Evolutionary conservation across 495 filamentous ascomycete genomes (phyloP).

Genomic region (Xylaria acuta): DNA sequence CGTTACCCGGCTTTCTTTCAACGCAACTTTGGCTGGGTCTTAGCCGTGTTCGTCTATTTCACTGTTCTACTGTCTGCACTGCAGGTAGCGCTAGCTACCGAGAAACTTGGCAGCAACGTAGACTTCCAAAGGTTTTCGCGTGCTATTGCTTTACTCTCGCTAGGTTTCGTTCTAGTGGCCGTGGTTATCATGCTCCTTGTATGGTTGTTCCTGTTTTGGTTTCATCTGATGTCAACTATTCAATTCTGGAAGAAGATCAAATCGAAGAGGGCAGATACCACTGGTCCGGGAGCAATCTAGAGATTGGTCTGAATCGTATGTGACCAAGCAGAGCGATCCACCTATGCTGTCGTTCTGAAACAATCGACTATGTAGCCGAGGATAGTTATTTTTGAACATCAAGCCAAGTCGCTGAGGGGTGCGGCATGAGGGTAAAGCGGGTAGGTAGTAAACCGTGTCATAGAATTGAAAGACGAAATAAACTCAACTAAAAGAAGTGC

Average conservation of each 20-base stretch:
- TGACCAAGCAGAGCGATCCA: background rate
- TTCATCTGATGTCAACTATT: slow-evolving; percentile 27
- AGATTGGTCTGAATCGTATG: background rate
- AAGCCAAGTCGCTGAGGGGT: background rate
- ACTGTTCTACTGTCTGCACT: slow-evolving; percentile 58
- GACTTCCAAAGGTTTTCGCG: slow-evolving; percentile 46
- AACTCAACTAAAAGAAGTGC: no score
- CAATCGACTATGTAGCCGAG: background rate
- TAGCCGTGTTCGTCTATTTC: slow-evolving; percentile 52
- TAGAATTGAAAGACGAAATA: no score
- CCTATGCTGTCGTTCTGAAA: background rate
- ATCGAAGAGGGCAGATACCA: background rate
- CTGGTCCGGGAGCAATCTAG: background rate
- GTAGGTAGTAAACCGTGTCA: no score
- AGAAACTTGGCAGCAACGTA: slow-evolving; percentile 37
- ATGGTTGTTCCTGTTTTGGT: slow-evolving; percentile 30
- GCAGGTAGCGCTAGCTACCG: slow-evolving; percentile 60
- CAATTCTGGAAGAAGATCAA: slow-evolving; percentile 20
- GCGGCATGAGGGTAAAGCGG: background rate
- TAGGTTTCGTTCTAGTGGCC: slow-evolving; percentile 31
- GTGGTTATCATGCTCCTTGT: slow-evolving; percentile 26
- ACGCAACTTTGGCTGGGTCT: slow-evolving; percentile 52
- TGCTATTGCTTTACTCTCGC: slow-evolving; percentile 36
- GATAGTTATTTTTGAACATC: no score
- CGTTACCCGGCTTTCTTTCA: slow-evolving; percentile 43